These are phyloP conservation scores for Trichoderma arundinaceum DNA, from an alignment of 2,329 filamentous ascomycete species.

Conservation along the genomic window DNA sequence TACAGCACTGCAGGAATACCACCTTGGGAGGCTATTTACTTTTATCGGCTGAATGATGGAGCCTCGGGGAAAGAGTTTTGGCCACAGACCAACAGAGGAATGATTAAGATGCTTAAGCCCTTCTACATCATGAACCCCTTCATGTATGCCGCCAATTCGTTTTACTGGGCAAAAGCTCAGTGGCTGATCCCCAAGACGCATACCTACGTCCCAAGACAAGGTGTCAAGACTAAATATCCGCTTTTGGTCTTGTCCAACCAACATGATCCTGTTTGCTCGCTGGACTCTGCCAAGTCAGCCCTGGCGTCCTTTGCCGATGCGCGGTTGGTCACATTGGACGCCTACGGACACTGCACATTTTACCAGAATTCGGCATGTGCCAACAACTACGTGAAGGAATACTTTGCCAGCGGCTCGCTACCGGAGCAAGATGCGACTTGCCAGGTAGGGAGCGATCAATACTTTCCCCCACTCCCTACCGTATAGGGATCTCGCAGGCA, in stretches of 20 bases:
- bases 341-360: conserved; percentile 51
- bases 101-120: conserved; percentile 45
- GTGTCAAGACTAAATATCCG: conserved; percentile 45
- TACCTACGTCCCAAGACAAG: conserved; percentile 36
- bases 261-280: conserved; percentile 57
- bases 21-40: conserved; percentile 38
- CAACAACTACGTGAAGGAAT: conserved; percentile 45
- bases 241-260: conserved; percentile 43
- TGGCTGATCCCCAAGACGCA: conserved; percentile 43
- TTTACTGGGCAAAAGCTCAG: conserved; percentile 40
- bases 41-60: conserved; percentile 41
- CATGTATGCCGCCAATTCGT: conserved; percentile 41
- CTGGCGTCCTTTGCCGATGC: conserved; percentile 46
- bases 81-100: conserved; percentile 42
- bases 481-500: too few relatives aligned
- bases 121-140: conserved; percentile 45
- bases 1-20: neutral
- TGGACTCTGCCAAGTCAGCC: conserved; percentile 47
- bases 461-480: neutral
- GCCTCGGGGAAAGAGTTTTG: conserved; percentile 38
- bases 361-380: conserved; percentile 47
- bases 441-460: conserved; percentile 32
- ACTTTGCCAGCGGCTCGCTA: conserved; percentile 47
- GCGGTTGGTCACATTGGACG: conserved; percentile 48
- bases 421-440: conserved; percentile 43